Evolutionary conservation across 2,329 filamentous ascomycete species (phyloP), one percentile per base, ranked within the genome.

Genomic region (Phialemoniopsis sp.): DNA sequence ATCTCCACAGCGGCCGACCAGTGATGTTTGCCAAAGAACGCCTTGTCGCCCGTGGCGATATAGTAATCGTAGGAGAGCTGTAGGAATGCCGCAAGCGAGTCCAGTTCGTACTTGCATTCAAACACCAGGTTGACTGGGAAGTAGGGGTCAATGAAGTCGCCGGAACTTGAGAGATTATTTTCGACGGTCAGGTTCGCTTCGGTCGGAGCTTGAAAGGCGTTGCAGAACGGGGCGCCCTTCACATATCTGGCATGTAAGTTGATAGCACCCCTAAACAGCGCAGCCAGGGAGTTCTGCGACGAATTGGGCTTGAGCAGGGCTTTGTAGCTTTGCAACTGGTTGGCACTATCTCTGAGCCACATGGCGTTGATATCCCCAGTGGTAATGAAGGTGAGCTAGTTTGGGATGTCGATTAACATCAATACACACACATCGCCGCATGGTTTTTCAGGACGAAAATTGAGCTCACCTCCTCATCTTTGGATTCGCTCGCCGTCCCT

Each of bases 51-150:
- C 0, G 86, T 89, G 43, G 77, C 72, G 17, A 75, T 69, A 59
- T 85, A 74, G 63, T 89, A 91, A 49, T 89, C 78, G 43, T 84
- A 85, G 2, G 76, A 76, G 4, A 90, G 68, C 14, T 82, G 77
- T 15, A 91, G 70, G 56, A 91, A 91, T 39, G 85, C 78, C 1
- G 86, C 85, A 3, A 91, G 72, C 6, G 84, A 88, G 63, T 91
- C 87, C 29, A 91, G 76, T 62, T 91, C 87, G 56, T 89, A 91
- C 58, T 90, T 91, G 70, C 87, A 91, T 59, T 90, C 87, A 52
- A 88, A 90, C 5, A 89, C 86, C 16, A 80, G 21, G 10, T 26
- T 26, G 21, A 26, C 21, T 26, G 21, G 21, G 21, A 26, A 26
- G 10, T 26, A 26, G 10, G 21, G 21, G 21, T 26, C 21, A 26